Percentiles rank a stretch among this genome's conserved stretches.
Conservation (phyloP, 768 basidiomycete species). For the Xerocomus spinulosus region DNA sequence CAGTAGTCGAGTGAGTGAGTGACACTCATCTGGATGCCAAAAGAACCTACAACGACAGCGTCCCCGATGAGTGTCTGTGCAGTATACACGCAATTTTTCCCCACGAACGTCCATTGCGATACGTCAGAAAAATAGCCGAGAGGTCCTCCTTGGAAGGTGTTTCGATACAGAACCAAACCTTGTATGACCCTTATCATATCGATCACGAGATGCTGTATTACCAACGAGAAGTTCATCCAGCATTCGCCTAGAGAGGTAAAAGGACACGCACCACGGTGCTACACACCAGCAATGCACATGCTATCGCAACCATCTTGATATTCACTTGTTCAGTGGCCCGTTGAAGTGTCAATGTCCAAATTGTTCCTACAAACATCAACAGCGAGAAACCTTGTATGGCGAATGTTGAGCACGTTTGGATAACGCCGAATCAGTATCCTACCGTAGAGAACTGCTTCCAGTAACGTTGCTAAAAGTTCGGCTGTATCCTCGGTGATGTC, state of each 20-base stretch:
- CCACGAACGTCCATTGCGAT: conserved; percentile 23
- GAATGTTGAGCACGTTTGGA: not conserved
- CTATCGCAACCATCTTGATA: conserved; percentile 12
- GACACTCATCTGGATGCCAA: not conserved
- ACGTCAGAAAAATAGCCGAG: conserved; percentile 18
- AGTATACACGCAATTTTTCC: conserved; percentile 18
- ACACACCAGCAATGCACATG: conserved; percentile 19
- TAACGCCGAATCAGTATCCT: not conserved
- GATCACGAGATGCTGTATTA: conserved; percentile 13
- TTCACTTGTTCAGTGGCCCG: conserved; percentile 6
- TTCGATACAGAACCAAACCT: conserved; percentile 16
- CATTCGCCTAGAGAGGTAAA: not conserved
- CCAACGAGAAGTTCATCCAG: not conserved
- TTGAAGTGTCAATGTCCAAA: conserved; percentile 15
- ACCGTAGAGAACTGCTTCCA: conserved; percentile 6
- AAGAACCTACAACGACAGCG: conserved; percentile 18
- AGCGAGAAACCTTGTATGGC: conserved; percentile 25
- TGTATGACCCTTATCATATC: conserved; percentile 15
- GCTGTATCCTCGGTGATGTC: conserved; percentile 3
- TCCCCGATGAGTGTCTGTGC: conserved; percentile 23
- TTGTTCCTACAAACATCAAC: conserved; percentile 27
- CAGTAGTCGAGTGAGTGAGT: not conserved
- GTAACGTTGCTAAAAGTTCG: not conserved
- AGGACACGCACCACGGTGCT: conserved; percentile 20
- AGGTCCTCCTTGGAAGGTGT: conserved; percentile 19